A percentile compares a stretch with the other conserved stretches of the same genome.
Conservation (phyloP, 1,284 basidiomycete species). For the Schizophyllum commune region DNA sequence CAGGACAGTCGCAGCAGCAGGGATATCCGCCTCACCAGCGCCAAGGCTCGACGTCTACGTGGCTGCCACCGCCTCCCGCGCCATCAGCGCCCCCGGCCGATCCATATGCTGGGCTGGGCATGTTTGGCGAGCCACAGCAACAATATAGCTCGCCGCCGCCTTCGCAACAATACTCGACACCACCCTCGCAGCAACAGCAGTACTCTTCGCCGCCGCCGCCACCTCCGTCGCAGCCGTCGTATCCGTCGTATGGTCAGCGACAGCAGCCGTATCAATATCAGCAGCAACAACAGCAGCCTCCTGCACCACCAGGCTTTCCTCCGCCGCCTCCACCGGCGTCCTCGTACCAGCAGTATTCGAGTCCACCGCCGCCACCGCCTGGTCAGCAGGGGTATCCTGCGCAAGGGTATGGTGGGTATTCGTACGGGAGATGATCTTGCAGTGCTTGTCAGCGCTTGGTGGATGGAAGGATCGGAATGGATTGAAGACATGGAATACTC, state of each 20-base stretch:
- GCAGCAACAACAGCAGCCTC: slow-evolving; percentile 19
- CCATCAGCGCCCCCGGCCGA: slow-evolving; percentile 30
- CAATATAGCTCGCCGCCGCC: slow-evolving; percentile 19
- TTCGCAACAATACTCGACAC: slow-evolving; percentile 11
- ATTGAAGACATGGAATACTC: too few relatives aligned
- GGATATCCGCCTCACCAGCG: slow-evolving; percentile 20
- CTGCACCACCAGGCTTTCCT: slow-evolving; percentile 18
- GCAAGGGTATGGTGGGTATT: slow-evolving; percentile 11
- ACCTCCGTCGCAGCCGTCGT: slow-evolving; percentile 19
- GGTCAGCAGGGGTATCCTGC: slow-evolving; percentile 4
- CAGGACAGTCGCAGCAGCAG: slow-evolving; percentile 13
- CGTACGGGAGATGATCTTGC: background rate
- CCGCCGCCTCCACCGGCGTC: slow-evolving; percentile 19
- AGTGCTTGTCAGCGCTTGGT: too few relatives aligned
- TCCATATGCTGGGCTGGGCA: slow-evolving; percentile 45
- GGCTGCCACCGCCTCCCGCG: slow-evolving; percentile 30
- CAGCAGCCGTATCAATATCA: slow-evolving; percentile 14
- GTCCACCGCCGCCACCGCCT: slow-evolving; percentile 5
- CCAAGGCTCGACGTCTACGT: slow-evolving; percentile 12
- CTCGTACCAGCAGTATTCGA: background rate
- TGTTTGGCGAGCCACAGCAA: slow-evolving; percentile 29
- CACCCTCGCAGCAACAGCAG: slow-evolving; percentile 1
- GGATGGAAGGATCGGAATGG: too few relatives aligned
- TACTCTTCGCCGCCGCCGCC: slow-evolving; percentile 25
- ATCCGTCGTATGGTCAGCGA: slow-evolving; percentile 15